Conservation (phyloP, 2,329 filamentous ascomycete species). For the Exophiala aquamarina region DNA sequence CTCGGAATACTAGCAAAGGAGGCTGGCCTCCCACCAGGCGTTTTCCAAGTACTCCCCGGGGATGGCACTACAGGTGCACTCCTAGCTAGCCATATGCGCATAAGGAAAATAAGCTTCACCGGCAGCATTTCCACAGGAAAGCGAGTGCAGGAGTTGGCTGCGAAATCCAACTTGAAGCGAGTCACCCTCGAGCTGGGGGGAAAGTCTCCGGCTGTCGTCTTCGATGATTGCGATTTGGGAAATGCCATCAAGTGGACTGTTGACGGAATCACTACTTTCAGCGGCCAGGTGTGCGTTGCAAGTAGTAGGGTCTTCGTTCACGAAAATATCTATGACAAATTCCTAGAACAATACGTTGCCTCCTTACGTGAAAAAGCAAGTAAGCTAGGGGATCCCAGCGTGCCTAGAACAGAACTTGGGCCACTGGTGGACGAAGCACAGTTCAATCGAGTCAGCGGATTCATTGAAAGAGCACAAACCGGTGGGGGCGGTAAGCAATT, state of each 20-base stretch:
- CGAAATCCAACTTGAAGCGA: slow-evolving; percentile 36
- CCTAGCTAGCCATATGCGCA: slow-evolving; percentile 30
- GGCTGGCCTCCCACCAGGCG: slow-evolving; percentile 40
- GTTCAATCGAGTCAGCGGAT: slow-evolving; percentile 41
- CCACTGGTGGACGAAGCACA: slow-evolving; percentile 44
- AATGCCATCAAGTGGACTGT: slow-evolving; percentile 50
- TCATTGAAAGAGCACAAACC: slow-evolving; percentile 40
- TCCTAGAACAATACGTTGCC: neutral
- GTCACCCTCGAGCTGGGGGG: slow-evolving; percentile 36
- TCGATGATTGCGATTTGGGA: slow-evolving; percentile 35
- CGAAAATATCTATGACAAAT: slow-evolving; percentile 2
- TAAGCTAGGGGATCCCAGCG: slow-evolving; percentile 39
- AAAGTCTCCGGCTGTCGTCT: slow-evolving; percentile 36
- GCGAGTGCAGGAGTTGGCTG: slow-evolving; percentile 30
- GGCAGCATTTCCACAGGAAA: slow-evolving; percentile 31
- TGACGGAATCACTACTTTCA: no score
- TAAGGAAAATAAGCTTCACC: slow-evolving; percentile 36
- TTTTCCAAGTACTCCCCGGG: slow-evolving; percentile 37
- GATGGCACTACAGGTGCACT: slow-evolving; percentile 38
- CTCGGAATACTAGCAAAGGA: slow-evolving; percentile 61
- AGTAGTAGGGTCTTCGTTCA: slow-evolving; percentile 55
- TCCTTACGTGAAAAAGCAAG: slow-evolving; percentile 1
- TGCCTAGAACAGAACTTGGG: slow-evolving; percentile 38
- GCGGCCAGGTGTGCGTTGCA: slow-evolving; percentile 22
- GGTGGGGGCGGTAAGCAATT: slow-evolving; percentile 36